Evolutionary conservation across 2,329 filamentous ascomycete genomes (phyloP), one percentile per base, ranked within the genome.

Genomic region (Capronia coronata): DNA sequence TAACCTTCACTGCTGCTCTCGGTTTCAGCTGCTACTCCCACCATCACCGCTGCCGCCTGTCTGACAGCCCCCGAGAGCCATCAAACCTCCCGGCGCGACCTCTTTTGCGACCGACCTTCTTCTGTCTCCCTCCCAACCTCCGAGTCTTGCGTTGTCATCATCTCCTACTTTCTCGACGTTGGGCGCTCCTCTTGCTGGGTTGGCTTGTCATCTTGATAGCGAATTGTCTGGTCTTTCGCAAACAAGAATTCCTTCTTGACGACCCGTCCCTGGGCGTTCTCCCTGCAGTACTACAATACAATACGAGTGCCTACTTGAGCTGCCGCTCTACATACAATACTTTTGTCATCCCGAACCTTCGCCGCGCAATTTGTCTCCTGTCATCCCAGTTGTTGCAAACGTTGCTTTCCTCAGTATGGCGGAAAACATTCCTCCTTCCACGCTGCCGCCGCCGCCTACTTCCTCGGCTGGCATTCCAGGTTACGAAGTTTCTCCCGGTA

Each of bases 401-500:
- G 41, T 38, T 41, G 14, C 30, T 40, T 43, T 52, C n/a, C 14
- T 43, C 43, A 52, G 42, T 67, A 94, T 95, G 89, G 82, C 87
- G 72, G 87, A 95, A 65, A 79, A 78, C 72, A 77, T 79, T 66
- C 73, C 82, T 67, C 72, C 82, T 60, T 69, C 82, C 57, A 72
- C 76, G 62, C 70, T 79, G 60, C 73, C 79, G 55, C 80, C 84
- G 69, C 80, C 89, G 60, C 50, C 83, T 57, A 79, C 84, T 18
- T 18, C 34, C 48, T 79, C 83, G 62, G 75, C 80, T 60, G 84
- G 82, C 64, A 83, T 83, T 59, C 83, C 86, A 61, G 87, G 85
- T 65, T 73, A 75, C 60, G 90, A 86, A 70, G 86, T 90, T 65
- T 82, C 80, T 65, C 77, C 78, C 60, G 78, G 77, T 59, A 84